Evolutionary conservation across 2,329 filamentous ascomycete genomes (phyloP), one percentile per base, ranked within the genome.

Genomic region (Diaporthe sp.): DNA sequence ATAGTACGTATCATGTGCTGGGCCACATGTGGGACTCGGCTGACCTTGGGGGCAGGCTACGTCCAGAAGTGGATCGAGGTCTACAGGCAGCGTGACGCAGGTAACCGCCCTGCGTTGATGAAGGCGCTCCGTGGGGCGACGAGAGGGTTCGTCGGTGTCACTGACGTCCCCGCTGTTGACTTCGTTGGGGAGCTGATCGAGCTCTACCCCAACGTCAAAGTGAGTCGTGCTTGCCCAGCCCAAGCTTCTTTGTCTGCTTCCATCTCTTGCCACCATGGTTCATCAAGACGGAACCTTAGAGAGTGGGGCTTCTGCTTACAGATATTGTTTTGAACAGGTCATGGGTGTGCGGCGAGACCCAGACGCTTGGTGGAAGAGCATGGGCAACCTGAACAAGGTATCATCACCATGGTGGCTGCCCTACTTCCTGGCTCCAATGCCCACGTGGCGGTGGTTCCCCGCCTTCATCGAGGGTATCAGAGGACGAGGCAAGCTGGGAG

Each of bases 181-280:
- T 81, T 87, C n/a, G 80, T 86, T 22, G 80, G 82, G 28, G 85
- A 87, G 72, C 77, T 88, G 49, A 76, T 87, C 73, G 81, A 84
- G 46, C 75, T 87, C 28, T 87, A 87, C 74, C 86, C 86, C 0
- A 81, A 87, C 37, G 86, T 86, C 22, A 84, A 83, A 59, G 85
- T 53, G 17, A 15, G 44, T 19, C 13, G 12, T 37, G 62, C 44
- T 4, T 25, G 10, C 6, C 25, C 15, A 44, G 1, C 6, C 13
- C 5, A 28, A 12, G 13, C 8, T 8, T 34, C 6, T 31, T 17
- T 4, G 31, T 8, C 15, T 19, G 34, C 7, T 44, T 17, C 59
- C 39, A 44, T 9, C 37, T 7, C 1, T 42, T 3, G 22, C 1
- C 13, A 44, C n/a, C n/a, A 12, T 9, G 10, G 5, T 7, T n/a